phyloP scores from a whole-genome alignment of 805 yeast species.

The Kodamaea laetipori region DNA sequence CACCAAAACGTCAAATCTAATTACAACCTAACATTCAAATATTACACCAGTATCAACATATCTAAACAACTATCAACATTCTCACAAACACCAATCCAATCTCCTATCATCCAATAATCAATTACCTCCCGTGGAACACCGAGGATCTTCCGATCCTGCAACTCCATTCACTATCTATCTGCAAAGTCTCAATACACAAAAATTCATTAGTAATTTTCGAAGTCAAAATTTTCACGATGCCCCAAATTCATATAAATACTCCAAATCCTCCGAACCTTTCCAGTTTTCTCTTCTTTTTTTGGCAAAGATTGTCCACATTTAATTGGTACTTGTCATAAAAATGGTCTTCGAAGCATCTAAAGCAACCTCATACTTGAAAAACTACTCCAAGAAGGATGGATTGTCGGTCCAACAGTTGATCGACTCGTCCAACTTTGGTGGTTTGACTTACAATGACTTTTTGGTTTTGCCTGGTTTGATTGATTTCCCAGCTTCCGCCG shows the following conservation, averaged over 20 bases:
- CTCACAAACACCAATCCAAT: too few species aligned
- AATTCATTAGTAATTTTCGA: slow-evolving; percentile 2
- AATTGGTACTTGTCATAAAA: slow-evolving; percentile 9
- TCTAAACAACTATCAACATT: too few species aligned
- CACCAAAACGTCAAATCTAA: too few species aligned
- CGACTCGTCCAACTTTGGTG: slow-evolving; percentile 91
- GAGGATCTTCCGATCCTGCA: too few species aligned
- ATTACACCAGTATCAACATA: too few species aligned
- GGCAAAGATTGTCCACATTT: slow-evolving; percentile 44
- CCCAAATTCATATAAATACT: slow-evolving; percentile 9
- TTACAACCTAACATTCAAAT: too few species aligned
- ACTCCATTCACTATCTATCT: too few species aligned
- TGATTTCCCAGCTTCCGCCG: slow-evolving; percentile 78
- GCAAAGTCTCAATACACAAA: neutral
- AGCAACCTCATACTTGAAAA: slow-evolving; percentile 68
- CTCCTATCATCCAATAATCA: too few species aligned
- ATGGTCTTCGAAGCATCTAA: slow-evolving; percentile 47
- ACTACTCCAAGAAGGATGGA: slow-evolving; percentile 79
- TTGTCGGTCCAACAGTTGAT: slow-evolving; percentile 78
- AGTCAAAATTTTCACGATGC: slow-evolving; percentile 17
- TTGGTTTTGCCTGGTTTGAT: slow-evolving; percentile 94
- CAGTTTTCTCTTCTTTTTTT: slow-evolving; percentile 33
- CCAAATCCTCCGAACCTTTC: slow-evolving; percentile 6
- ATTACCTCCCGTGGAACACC: too few species aligned
- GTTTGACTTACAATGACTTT: slow-evolving; percentile 96